Evolutionary conservation across 345 rosid species (phyloP), one percentile per base, ranked within the genome.

Genomic region (Dimocarpus longan): DNA sequence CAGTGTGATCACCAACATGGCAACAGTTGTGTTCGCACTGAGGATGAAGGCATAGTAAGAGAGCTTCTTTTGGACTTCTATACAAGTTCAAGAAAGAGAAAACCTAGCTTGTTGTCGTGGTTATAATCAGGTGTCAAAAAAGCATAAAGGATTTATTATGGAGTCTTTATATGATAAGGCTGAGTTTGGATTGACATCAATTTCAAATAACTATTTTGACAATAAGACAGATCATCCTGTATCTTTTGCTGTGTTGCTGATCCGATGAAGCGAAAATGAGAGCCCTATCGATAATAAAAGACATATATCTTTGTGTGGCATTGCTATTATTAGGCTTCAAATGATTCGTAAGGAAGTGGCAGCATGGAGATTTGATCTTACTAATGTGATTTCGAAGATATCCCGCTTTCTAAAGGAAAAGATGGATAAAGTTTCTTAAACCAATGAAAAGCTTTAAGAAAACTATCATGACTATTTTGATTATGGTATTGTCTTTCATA

Each of bases 351-450:
- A 82, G 87, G 86, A 57, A 74, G 93, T 93, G 8, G 88, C 75
- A 40, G 95, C 90, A 4, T 95, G 99, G 99, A 90, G 82, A 80
- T 89, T 92, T 63, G 91, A n/a, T n/a, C n/a, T n/a, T n/a, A n/a
- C n/a, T n/a, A n/a, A n/a, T n/a, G n/a, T n/a, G n/a, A n/a, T n/a
- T 13, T 91, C 95, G 0, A 93, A 86, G 79, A 86, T 93, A 62
- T 91, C 76, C 98, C 90, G 69, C 90, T 92, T 13, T 82, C 92
- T 0, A 92, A 87, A 82, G 93, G 89, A 10, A 86, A 86, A 37
- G 22, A 28, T 95, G 98, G 93, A 71, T 95, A 9, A 88, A 87
- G 81, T 84, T 95, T 28, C 88, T 86, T 50, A 92, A 90, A 82
- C 95, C 98, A 3, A 90, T 95, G 91, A 95, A 93, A 83, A 87